Conservation (phyloP, 2,329 filamentous ascomycete species). For the Fusarium nelsonii region DNA sequence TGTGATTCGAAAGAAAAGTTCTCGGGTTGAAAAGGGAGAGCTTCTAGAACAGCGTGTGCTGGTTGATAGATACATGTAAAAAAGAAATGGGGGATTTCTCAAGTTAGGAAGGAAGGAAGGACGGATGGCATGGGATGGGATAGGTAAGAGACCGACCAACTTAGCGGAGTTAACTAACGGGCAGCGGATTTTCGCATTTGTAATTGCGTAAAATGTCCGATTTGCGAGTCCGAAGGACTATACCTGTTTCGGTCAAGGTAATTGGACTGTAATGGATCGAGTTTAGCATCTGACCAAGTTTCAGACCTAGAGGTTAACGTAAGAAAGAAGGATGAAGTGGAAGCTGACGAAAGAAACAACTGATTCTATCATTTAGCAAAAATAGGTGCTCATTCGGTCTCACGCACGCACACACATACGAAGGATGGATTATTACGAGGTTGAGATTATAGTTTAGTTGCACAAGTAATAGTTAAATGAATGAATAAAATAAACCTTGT, state of each 20-base stretch:
- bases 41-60: constrained; percentile 4
- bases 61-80: constrained; percentile 18
- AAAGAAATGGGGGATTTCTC: constrained; percentile 28
- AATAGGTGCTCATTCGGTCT: not conserved
- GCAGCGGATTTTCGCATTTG: constrained; percentile 41
- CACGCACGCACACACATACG: constrained; percentile 3
- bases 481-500: not conserved
- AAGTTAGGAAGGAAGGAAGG: constrained; percentile 14
- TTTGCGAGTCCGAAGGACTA: constrained; percentile 36
- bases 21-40: not conserved
- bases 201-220: constrained; percentile 43
- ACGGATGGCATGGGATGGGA: constrained; percentile 2
- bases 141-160: constrained; percentile 7
- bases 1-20: constrained; percentile 11
- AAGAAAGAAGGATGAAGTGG: constrained; percentile 25
- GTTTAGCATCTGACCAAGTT: constrained; percentile 32
- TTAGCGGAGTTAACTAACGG: constrained; percentile 41
- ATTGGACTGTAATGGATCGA: constrained; percentile 11
- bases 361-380: not conserved
- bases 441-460: constrained; percentile 11
- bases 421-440: constrained; percentile 5
- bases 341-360: constrained; percentile 26
- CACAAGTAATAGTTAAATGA: constrained; percentile 9
- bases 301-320: constrained; percentile 15
- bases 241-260: constrained; percentile 23